These are phyloP conservation scores for Plasmodium knowlesi DNA, from an alignment of 169 alveolate species.

Conservation along the genomic window DNA sequence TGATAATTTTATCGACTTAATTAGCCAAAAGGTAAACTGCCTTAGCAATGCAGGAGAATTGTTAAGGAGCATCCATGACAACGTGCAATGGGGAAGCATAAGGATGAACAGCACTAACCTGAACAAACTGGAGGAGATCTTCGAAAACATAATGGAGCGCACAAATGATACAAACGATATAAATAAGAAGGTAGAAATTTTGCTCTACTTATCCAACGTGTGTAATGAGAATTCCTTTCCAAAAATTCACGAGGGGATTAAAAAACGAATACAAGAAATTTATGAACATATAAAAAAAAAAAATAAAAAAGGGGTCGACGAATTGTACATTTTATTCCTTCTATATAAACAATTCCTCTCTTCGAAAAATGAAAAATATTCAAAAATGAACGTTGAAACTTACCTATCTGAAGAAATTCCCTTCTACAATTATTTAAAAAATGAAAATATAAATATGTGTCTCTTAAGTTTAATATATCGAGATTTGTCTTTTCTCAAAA, in stretches of 20 bases:
- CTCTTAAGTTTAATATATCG: conserved; percentile 74
- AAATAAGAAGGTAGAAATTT: conserved; percentile 56
- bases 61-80: conserved; percentile 21
- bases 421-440: conserved; percentile 68
- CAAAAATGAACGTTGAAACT: conserved; percentile 19
- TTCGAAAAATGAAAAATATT: conserved; percentile 31
- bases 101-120: background rate
- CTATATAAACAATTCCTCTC: conserved; percentile 60
- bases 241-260: background rate
- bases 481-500: conserved; percentile 64
- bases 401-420: conserved; percentile 51
- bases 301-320: conserved; percentile 47
- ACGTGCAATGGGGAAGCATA: background rate
- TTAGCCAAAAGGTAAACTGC: conserved; percentile 7
- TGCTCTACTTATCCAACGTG: conserved; percentile 26
- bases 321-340: conserved; percentile 43
- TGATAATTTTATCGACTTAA: background rate
- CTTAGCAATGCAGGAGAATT: conserved; percentile 16
- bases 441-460: conserved; percentile 71
- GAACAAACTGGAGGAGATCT: background rate
- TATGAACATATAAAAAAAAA: conserved; percentile 34
- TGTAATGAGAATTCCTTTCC: conserved; percentile 16
- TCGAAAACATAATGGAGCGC: conserved; percentile 16
- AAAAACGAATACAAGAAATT: conserved; percentile 19
- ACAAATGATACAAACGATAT: conserved; percentile 52